Base-by-base conservation (phyloP, 352 stramenopile genomes). In the Globisporangium middletonii region DNA sequence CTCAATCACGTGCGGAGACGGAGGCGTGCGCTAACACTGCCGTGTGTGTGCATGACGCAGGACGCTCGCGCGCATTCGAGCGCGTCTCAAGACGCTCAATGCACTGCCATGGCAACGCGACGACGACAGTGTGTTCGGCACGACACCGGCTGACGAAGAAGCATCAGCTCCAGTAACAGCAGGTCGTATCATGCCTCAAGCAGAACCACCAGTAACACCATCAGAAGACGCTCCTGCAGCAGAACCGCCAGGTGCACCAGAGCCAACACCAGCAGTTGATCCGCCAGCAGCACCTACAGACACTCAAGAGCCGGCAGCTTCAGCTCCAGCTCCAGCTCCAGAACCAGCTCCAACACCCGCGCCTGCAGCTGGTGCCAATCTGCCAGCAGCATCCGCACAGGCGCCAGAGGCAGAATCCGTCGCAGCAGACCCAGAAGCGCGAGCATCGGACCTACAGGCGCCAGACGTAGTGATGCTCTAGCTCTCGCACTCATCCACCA, bases 11-110 rank as follows among this genome's bases (percentile, higher is more conserved):
- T 9, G 9, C 12, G 33, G 4, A 12, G 9, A 9, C 30, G 9
- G 7, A 12, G 33, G 33, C 2, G 33, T 16, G 18, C 35, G 33
- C 50, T 55, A n/a, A 55, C 33, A 23, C 19, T 46, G 18, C 12
- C 45, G 35, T 44, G 26, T 57, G 42, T 26, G 30, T 48, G 27
- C 43, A 19, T 18, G 43, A 15, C 11, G 4, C 38, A 90, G 79
- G 50, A 89, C 79, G 6, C 58, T 92, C 8, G 44, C 72, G 5
- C 71, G 75, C 16, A 91, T 92, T 27, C 79, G 73, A 1, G 73
- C 84, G 23, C 76, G 80, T 23, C 65, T 92, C 6, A 74, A 80
- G 35, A 76, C 54, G 2, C 45, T 89, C 18, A 76, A 89, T 37
- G 63, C 79, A 0, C 55, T 74, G 37, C 60, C 80, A 2, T 89